Evolutionary conservation across 495 filamentous ascomycete species (phyloP).

Genomic region (Penicillium pancosmium): DNA sequence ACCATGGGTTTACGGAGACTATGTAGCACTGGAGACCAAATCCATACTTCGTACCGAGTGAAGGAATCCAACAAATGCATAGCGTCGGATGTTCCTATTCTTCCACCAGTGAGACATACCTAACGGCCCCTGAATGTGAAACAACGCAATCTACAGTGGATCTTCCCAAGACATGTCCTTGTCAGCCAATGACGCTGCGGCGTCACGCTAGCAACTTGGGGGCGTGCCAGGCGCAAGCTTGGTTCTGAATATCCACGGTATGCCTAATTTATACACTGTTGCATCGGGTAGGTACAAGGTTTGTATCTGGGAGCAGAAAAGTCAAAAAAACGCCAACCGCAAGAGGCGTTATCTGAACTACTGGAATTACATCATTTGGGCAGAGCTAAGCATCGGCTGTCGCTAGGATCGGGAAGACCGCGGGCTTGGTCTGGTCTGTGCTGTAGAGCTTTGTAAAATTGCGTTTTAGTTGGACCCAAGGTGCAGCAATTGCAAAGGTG

Average conservation of each 20-base stretch:
- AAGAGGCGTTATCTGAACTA: slow-evolving; percentile 5
- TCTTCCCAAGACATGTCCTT: not conserved
- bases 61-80: not conserved
- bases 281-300: slow-evolving; percentile 4
- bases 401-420: slow-evolving; percentile 5
- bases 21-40: not conserved
- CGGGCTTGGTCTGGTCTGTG: slow-evolving; percentile 14
- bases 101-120: not conserved
- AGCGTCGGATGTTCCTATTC: not conserved
- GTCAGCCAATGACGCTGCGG: not conserved
- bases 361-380: slow-evolving; percentile 15
- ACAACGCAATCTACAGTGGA: slow-evolving; percentile 1
- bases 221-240: not conserved
- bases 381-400: not conserved
- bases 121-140: slow-evolving; percentile 3
- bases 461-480: not conserved
- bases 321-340: slow-evolving; percentile 18
- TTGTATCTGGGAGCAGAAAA: not conserved
- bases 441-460: not conserved
- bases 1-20: not conserved
- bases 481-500: not conserved
- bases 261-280: not conserved
- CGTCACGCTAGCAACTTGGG: not conserved
- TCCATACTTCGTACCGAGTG: not conserved
- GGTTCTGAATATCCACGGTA: not conserved